Percentiles rank a stretch among this genome's conserved stretches.
phyloP scores from a whole-genome alignment of 176 grass and related monocot species.

The Thinopyrum elongatum region DNA sequence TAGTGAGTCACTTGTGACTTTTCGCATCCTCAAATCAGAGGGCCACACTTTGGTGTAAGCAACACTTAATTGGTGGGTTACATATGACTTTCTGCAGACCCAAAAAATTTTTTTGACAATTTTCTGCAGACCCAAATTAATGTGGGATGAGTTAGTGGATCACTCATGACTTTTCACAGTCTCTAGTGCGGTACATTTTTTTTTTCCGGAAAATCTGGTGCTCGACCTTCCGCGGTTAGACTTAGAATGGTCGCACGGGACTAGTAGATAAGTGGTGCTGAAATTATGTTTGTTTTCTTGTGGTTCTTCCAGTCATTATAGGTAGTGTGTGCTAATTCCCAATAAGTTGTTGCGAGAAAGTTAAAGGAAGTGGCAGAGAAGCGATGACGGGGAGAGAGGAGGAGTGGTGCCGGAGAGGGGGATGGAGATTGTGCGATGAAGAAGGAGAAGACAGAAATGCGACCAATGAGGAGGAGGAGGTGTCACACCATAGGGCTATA shows the following conservation, averaged over 20 bases:
- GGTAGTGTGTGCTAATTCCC: not conserved
- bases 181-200: not conserved
- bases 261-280: no score
- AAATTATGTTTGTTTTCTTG: not conserved
- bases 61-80: not conserved
- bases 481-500: not conserved
- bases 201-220: not conserved
- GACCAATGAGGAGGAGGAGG: not conserved
- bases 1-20: not conserved
- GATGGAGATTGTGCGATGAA: not conserved
- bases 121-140: not conserved
- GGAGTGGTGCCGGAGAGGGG: not conserved
- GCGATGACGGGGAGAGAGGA: not conserved
- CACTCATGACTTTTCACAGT: not conserved
- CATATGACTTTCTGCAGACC: not conserved
- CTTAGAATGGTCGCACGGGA: not conserved
- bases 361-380: not conserved
- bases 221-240: not conserved
- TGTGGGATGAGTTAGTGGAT: not conserved
- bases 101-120: no score
- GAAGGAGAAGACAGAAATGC: not conserved
- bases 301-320: not conserved
- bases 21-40: not conserved
- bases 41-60: not conserved
- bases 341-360: not conserved